A percentile compares a stretch with the other conserved stretches of the same genome.
Evolutionary conservation across 305 asterid genomes (phyloP).

Genomic region (Rubia balearica): DNA sequence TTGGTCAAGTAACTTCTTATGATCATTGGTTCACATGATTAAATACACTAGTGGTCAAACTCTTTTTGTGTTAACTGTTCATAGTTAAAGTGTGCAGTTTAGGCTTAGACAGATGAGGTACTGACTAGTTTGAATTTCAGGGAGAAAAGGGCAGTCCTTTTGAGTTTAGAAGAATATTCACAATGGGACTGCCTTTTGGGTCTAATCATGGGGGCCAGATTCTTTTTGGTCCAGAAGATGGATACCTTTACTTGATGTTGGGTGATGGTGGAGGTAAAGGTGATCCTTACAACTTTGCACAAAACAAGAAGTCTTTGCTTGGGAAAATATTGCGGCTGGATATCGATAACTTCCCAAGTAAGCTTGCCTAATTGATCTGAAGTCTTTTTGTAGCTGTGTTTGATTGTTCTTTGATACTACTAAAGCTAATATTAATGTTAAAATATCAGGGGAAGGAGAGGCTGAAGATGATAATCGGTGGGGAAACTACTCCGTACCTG

Average conservation of each 20-base stretch:
- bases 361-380: conserved; percentile 15
- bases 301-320: conserved; percentile 78
- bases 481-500: conserved; percentile 81
- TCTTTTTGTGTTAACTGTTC: neutral
- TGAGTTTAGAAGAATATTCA: conserved; percentile 72
- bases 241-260: conserved; percentile 71
- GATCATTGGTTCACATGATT: neutral
- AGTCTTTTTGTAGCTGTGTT: neutral
- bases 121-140: conserved; percentile 24
- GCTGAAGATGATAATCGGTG: conserved; percentile 49
- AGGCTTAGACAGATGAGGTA: neutral
- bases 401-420: neutral
- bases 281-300: conserved; percentile 74
- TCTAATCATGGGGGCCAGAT: conserved; percentile 83
- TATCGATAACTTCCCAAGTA: conserved; percentile 66
- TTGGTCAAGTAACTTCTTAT: neutral
- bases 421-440: neutral
- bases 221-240: conserved; percentile 79
- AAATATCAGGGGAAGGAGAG: conserved; percentile 45
- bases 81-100: neutral
- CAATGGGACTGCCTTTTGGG: conserved; percentile 82
- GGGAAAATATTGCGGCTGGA: conserved; percentile 86
- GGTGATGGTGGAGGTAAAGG: conserved; percentile 91
- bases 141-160: conserved; percentile 49
- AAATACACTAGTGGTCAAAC: neutral